Conservation (phyloP, 176 grass and related monocot species). For the Calamus simplicifolius region DNA sequence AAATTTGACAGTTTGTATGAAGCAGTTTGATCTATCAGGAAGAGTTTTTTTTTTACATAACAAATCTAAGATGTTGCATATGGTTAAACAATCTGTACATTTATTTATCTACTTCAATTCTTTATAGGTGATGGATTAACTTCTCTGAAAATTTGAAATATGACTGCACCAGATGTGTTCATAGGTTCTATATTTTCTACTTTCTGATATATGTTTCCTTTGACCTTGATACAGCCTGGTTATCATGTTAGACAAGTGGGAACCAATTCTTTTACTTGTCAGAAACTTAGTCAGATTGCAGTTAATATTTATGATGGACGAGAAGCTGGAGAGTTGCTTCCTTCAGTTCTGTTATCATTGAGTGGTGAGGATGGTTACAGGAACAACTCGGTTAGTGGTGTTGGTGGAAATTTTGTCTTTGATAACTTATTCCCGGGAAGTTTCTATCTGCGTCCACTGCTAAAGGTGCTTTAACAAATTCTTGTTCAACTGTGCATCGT, state of each 20-base stretch:
- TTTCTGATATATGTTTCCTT: conserved; percentile 9
- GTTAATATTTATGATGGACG: conserved; percentile 49
- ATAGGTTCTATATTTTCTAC: no score
- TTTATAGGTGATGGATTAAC: no score
- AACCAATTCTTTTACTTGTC: conserved; percentile 57
- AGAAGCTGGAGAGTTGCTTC: conserved; percentile 43
- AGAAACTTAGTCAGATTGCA: conserved; percentile 83
- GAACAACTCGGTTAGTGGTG: conserved; percentile 84
- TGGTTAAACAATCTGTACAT: no score
- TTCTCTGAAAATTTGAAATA: no score
- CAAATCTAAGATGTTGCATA: no score
- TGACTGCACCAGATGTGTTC: no score
- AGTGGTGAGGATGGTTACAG: conserved; percentile 94
- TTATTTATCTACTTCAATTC: no score
- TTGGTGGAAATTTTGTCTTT: conserved; percentile 75
- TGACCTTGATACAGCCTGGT: conserved; percentile 39
- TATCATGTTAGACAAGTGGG: conserved; percentile 77
- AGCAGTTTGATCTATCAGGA: no score
- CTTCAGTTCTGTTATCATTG: conserved; percentile 82
- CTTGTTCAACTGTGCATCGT: background rate
- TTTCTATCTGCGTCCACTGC: conserved; percentile 86
- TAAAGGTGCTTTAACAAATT: conserved; percentile 47
- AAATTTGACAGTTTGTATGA: no score
- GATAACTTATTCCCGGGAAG: conserved; percentile 85
- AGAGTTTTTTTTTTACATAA: no score